Percentiles rank a stretch among this genome's conserved stretches.
Evolutionary conservation across 176 grass and related monocot genomes (phyloP).

Genomic region (Themeda triandra): DNA sequence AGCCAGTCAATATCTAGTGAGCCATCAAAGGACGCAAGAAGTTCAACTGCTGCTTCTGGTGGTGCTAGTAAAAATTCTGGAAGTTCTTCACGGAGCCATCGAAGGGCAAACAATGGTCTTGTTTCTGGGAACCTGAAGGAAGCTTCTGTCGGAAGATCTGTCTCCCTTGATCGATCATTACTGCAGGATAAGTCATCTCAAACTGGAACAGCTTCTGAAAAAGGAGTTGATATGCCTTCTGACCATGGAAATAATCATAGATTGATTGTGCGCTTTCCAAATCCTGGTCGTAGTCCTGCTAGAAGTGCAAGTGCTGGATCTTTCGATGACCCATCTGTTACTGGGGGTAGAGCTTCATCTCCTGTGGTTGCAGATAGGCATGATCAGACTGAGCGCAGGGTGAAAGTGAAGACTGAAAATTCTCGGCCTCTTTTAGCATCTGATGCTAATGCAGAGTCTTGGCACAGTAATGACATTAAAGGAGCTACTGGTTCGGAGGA

Average conservation of each 20-base stretch:
- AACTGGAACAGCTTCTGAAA: conserved; percentile 58
- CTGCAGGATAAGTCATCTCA: conserved; percentile 54
- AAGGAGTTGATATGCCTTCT: conserved; percentile 38
- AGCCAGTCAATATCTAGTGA: conserved; percentile 85
- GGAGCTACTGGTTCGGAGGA: conserved; percentile 47
- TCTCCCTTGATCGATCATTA: conserved; percentile 37
- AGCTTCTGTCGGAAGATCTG: conserved; percentile 38
- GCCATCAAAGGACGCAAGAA: conserved; percentile 70
- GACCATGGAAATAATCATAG: conserved; percentile 55
- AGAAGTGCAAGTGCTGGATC: conserved; percentile 53
- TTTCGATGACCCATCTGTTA: conserved; percentile 59
- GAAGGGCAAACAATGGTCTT: conserved; percentile 52
- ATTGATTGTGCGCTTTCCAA: conserved; percentile 72
- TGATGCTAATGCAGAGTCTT: conserved; percentile 54
- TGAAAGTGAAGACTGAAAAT: conserved; percentile 58
- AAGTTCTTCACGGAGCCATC: conserved; percentile 50
- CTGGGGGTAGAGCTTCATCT: conserved; percentile 47
- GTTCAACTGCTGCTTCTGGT: conserved; percentile 75
- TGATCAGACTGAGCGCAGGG: conserved; percentile 53
- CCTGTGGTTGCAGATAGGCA: conserved; percentile 58
- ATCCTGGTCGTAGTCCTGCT: conserved; percentile 64
- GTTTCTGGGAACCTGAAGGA: conserved; percentile 66
- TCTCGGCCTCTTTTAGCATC: conserved; percentile 30
- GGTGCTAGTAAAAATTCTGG: conserved; percentile 60
- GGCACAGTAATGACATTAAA: conserved; percentile 63